These are phyloP conservation scores for Lunularia cruciata DNA, from an alignment of 225 moss, liverwort and hornwort species.

Conservation along the genomic window DNA sequence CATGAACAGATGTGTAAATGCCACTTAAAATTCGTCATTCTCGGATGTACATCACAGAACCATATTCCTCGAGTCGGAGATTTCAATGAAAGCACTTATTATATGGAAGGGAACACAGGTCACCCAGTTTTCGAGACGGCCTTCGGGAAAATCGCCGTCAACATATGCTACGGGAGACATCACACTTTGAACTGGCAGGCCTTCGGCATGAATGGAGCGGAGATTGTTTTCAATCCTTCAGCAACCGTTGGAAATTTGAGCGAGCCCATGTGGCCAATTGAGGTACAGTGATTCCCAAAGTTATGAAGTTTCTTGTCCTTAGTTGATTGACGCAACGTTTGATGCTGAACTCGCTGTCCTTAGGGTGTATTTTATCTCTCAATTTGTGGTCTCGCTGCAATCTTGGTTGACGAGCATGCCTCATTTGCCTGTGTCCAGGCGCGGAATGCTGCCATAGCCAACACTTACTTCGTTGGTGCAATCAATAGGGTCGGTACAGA, in stretches of 20 bases:
- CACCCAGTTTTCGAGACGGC: conserved; percentile 95
- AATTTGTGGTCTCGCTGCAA: no score
- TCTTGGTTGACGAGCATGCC: no score
- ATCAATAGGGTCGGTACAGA: conserved; percentile 97
- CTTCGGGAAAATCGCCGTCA: conserved; percentile 86
- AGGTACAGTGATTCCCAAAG: conserved; percentile 40
- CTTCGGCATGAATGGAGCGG: conserved; percentile 85
- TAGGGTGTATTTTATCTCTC: no score
- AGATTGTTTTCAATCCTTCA: conserved; percentile 97
- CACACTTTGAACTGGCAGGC: conserved; percentile 97
- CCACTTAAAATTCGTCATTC: no score
- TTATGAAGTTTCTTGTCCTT: background rate
- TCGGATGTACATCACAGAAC: conserved; percentile 51
- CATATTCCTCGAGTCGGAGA: conserved; percentile 97
- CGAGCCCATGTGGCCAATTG: conserved; percentile 97
- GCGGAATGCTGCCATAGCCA: conserved; percentile 94
- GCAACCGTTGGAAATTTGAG: conserved; percentile 97
- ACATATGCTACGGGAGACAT: conserved; percentile 95
- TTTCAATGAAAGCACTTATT: conserved; percentile 98
- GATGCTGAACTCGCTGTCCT: no score
- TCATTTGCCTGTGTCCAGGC: conserved; percentile 46
- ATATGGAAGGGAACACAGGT: conserved; percentile 93
- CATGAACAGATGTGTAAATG: no score
- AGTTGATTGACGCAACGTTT: background rate
- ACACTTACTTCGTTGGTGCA: conserved; percentile 86